Evolutionary conservation across 2,329 filamentous ascomycete species (phyloP).

Genomic region (Sclerotinia borealis): DNA sequence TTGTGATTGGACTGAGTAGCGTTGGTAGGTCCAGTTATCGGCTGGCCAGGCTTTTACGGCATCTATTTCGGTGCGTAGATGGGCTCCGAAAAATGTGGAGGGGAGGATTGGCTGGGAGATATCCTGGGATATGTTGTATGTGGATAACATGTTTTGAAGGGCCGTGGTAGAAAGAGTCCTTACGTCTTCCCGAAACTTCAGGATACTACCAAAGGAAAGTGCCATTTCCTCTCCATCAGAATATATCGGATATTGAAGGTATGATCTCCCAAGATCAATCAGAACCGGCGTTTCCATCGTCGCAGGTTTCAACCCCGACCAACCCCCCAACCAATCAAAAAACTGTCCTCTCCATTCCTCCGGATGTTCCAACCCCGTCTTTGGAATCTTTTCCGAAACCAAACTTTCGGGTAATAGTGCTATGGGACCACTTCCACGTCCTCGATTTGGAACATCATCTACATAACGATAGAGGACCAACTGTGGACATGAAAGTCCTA

Average conservation of each 20-base stretch:
- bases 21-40: slow-evolving; percentile 16
- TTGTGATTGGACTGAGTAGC: slow-evolving; percentile 31
- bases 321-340: background rate
- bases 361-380: background rate
- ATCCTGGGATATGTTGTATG: slow-evolving; percentile 10
- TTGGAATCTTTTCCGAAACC: background rate
- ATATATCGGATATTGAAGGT: slow-evolving; percentile 24
- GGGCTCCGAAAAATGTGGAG: slow-evolving; percentile 21
- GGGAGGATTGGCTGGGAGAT: slow-evolving; percentile 11
- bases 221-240: slow-evolving; percentile 20
- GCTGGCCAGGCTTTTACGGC: slow-evolving; percentile 19
- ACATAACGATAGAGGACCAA: slow-evolving; percentile 18
- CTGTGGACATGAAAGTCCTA: slow-evolving; percentile 23
- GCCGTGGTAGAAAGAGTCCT: slow-evolving; percentile 23
- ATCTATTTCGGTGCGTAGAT: slow-evolving; percentile 28
- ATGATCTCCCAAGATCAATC: slow-evolving; percentile 21
- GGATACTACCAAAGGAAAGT: slow-evolving; percentile 21
- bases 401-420: slow-evolving; percentile 2
- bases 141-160: slow-evolving; percentile 15
- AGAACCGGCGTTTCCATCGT: slow-evolving; percentile 12
- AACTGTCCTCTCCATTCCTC: background rate
- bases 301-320: background rate
- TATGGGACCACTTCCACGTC: background rate
- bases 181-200: slow-evolving; percentile 23
- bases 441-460: slow-evolving; percentile 3